Evolutionary conservation across 805 yeast genomes (phyloP).

Genomic region (Blastobotrys parvus): DNA sequence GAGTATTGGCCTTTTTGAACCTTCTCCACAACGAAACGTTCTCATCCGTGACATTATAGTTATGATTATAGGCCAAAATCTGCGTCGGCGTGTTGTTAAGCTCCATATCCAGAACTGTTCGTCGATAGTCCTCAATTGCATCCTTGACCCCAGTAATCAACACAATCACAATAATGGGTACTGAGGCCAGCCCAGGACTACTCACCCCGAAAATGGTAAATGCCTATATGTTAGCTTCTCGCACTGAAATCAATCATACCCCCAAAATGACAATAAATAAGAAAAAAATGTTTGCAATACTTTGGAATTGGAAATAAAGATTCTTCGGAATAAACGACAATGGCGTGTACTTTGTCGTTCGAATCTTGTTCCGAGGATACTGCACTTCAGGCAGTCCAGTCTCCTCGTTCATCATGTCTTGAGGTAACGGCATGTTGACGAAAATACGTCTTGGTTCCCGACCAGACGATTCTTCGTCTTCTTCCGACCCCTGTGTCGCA

Average conservation of each 20-base stretch:
- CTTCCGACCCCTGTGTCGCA: background rate
- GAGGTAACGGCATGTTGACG: constrained; percentile 44
- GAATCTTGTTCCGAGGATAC: constrained; percentile 87
- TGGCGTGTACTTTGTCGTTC: constrained; percentile 96
- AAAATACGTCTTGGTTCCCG: constrained; percentile 33
- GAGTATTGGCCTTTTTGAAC: constrained; percentile 53
- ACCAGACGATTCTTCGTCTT: constrained; percentile 5
- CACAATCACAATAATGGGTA: constrained; percentile 74
- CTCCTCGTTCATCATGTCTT: constrained; percentile 35
- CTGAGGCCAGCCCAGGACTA: constrained; percentile 68
- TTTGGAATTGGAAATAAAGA: constrained; percentile 67
- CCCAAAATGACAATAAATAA: constrained; percentile 74
- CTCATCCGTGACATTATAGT: constrained; percentile 52
- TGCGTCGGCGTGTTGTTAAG: constrained; percentile 66
- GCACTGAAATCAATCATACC: constrained; percentile 12
- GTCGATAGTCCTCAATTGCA: constrained; percentile 68
- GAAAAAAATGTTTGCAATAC: constrained; percentile 88
- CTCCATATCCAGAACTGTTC: constrained; percentile 57
- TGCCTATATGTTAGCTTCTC: constrained; percentile 21
- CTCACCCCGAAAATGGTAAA: constrained; percentile 71
- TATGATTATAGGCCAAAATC: constrained; percentile 44
- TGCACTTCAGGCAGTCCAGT: constrained; percentile 50
- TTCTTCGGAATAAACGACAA: constrained; percentile 83
- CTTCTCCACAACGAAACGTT: constrained; percentile 57
- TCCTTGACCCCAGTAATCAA: constrained; percentile 68